Conservation (phyloP, 1,139 yeast genomes). For the Scheffersomyces insectosa region DNA sequence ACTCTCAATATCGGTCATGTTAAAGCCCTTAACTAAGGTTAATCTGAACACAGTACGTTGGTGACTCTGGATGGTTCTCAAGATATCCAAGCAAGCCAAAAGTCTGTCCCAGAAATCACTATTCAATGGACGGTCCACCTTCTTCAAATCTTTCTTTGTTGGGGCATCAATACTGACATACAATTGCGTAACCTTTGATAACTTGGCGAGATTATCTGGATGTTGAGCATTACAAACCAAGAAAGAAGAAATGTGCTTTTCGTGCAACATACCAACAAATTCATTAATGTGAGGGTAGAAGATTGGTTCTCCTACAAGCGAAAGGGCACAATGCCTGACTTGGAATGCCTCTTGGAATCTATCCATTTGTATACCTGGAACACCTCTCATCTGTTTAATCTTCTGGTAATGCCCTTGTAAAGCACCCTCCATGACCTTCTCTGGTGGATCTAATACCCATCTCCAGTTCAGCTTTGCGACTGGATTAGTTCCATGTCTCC, state of each 20-base stretch:
- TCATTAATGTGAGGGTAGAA: slow-evolving; percentile 89
- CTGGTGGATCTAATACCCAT: slow-evolving; percentile 93
- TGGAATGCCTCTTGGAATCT: slow-evolving; percentile 88
- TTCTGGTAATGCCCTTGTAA: slow-evolving; percentile 85
- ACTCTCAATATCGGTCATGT: slow-evolving; percentile 78
- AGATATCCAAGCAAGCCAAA: slow-evolving; percentile 74
- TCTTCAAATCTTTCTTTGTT: slow-evolving; percentile 73
- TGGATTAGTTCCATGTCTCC: slow-evolving; percentile 98
- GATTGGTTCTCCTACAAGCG: slow-evolving; percentile 92
- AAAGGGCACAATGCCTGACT: slow-evolving; percentile 87
- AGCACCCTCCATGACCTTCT: slow-evolving; percentile 80
- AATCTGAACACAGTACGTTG: slow-evolving; percentile 91
- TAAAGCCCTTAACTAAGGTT: slow-evolving; percentile 90
- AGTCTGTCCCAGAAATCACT: slow-evolving; percentile 93
- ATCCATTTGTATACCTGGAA: slow-evolving; percentile 89
- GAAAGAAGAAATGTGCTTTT: slow-evolving; percentile 76
- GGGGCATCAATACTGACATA: slow-evolving; percentile 95
- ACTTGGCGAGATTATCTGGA: slow-evolving; percentile 72
- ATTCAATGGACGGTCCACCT: slow-evolving; percentile 84
- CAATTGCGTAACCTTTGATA: slow-evolving; percentile 81
- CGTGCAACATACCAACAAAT: slow-evolving; percentile 78
- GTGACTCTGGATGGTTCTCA: slow-evolving; percentile 68
- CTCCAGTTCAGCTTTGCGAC: slow-evolving; percentile 92
- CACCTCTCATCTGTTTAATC: slow-evolving; percentile 92
- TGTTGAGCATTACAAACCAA: slow-evolving; percentile 95